A percentile compares a stretch with the other conserved stretches of the same genome.
phyloP scores from a whole-genome alignment of 345 rosid species.

The Litchi chinensis region DNA sequence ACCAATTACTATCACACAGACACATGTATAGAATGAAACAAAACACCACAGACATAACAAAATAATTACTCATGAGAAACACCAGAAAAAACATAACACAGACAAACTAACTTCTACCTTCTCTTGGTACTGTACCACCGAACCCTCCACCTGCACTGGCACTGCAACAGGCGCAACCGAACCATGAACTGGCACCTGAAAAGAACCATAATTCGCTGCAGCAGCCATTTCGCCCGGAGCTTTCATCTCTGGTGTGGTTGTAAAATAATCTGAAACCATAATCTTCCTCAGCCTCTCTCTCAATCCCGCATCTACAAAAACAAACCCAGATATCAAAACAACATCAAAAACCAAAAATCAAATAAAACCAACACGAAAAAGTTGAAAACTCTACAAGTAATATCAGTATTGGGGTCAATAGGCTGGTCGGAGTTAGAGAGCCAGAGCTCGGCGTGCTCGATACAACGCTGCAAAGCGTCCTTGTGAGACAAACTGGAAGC shows the following conservation, averaged over 20 bases:
- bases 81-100: constrained; percentile 3
- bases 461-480: constrained; percentile 72
- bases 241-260: constrained; percentile 82
- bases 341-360: neutral
- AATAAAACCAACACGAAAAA: neutral
- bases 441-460: constrained; percentile 80
- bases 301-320: constrained; percentile 64
- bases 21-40: neutral
- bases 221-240: constrained; percentile 82
- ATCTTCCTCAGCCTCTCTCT: constrained; percentile 79
- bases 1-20: constrained; percentile 8
- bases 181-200: constrained; percentile 54
- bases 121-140: constrained; percentile 44
- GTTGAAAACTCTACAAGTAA: constrained; percentile 53
- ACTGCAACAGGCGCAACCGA: constrained; percentile 31
- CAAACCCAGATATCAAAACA: neutral
- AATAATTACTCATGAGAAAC: neutral
- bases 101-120: constrained; percentile 36
- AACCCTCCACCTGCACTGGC: constrained; percentile 47
- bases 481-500: constrained; percentile 79
- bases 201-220: constrained; percentile 62
- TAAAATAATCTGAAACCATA: constrained; percentile 84
- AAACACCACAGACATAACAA: too few relatives aligned
- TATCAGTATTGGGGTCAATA: constrained; percentile 49
- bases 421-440: constrained; percentile 64